Base-by-base conservation (phyloP, 1,284 basidiomycete genomes). In the Volvariella surrecta region DNA sequence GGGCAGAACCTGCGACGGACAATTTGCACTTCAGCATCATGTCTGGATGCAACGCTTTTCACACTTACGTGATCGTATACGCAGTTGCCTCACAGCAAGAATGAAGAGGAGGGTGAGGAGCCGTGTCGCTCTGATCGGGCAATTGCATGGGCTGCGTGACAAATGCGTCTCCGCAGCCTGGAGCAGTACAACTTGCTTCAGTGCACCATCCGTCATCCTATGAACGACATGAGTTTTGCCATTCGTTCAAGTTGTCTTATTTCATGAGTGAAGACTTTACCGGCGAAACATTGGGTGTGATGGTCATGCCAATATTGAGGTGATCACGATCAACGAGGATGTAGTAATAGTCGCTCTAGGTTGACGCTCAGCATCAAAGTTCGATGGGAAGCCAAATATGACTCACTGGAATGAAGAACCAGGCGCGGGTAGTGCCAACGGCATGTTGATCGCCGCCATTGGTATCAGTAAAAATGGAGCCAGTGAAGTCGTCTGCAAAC, bases 291-390 rank as follows among this genome's bases (percentile, higher is more conserved):
- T 50, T 48, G 3, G 58, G 54, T n/a, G 42, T 31, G 24, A 62
- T 56, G 20, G 42, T 48, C 1, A 61, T 44, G 7, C 55, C 59
- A 8, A 51, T 52, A 43, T 60, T 60, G 44, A 59, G 52, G 40
- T 49, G 46, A 22, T 49, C 51, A 1, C 48, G 42, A 41, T 62
- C 58, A 13, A 52, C 50, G 18, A 60, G 54, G 20, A 61, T 48
- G 42, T 61, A 62, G 37, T 61, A 60, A 39, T 52, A 51, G 18
- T 51, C 49, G 16, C 48, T 48, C 59, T 60, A 11, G 11, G 15
- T 30, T 6, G 31, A 6, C 24, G 24, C 6, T 6, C 24, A 11
- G 24, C 24, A 6, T 28, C 24, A 28, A 28, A 30, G 15, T 39
- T 18, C 15, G 15, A 19, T n/a, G 28, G 17, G 31, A 28, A 22